Conservation (phyloP, 2,329 filamentous ascomycete genomes). For the Fusarium verticillioides region DNA sequence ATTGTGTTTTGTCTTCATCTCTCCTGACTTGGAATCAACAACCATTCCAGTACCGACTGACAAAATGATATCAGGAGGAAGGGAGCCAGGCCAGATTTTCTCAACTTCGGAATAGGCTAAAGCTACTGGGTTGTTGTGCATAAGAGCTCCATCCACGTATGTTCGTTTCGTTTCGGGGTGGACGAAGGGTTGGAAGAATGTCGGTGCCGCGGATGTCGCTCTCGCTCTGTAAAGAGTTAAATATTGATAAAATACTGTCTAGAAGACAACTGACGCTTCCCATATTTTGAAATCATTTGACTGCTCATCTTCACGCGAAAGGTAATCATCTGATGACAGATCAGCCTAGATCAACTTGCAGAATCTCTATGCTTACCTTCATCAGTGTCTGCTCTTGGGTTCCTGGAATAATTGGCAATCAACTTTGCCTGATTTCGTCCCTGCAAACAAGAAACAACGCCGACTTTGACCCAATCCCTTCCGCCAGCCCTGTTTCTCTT, state of each 20-base stretch:
- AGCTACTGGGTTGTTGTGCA: slow-evolving; percentile 14
- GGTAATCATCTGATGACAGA: not conserved
- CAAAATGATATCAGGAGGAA: slow-evolving; percentile 11
- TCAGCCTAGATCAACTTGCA: accelerated
- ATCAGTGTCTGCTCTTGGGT: not conserved
- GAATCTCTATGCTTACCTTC: not conserved
- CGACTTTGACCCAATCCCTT: slow-evolving; percentile 18
- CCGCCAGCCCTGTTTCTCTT: not conserved
- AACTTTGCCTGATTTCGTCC: not conserved
- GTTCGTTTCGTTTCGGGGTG: not conserved
- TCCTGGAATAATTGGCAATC: slow-evolving; percentile 25
- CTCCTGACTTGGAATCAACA: not conserved
- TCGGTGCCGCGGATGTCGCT: slow-evolving; percentile 19
- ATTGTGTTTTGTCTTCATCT: not conserved
- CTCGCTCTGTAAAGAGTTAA: slow-evolving; percentile 1
- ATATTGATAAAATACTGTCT: accelerated
- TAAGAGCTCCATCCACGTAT: not conserved
- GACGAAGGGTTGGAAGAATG: slow-evolving; percentile 13
- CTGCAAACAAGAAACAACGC: slow-evolving; percentile 9
- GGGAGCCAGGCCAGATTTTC: slow-evolving; percentile 6
- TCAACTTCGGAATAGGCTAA: not conserved
- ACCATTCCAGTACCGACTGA: slow-evolving; percentile 6
- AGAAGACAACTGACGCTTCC: slow-evolving; percentile 12
- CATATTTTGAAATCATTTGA: slow-evolving; percentile 5
- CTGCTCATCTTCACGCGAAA: slow-evolving; percentile 6